Evolutionary conservation across 139 green algal species (phyloP).

Genomic region (Nannochloris sp.): DNA sequence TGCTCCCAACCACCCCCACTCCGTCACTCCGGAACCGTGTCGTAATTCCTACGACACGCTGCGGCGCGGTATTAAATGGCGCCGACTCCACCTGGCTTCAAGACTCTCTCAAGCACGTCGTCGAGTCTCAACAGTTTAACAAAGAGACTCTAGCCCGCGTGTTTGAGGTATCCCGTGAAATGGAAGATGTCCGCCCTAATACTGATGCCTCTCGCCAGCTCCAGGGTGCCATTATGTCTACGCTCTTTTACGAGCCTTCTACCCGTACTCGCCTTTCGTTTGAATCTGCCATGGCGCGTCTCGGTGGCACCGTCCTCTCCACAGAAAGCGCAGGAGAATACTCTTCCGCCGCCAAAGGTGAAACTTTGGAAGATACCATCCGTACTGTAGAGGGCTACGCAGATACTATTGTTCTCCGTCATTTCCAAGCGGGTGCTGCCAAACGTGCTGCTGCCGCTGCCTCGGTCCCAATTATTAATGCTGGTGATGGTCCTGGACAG

Average conservation of each 20-base stretch:
- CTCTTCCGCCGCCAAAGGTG: conserved; percentile 95
- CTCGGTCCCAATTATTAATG: conserved; percentile 89
- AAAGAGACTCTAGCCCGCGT: conserved; percentile 68
- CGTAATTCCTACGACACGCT: too few relatives aligned
- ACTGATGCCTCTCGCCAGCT: conserved; percentile 60
- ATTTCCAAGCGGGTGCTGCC: conserved; percentile 84
- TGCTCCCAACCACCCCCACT: too few relatives aligned
- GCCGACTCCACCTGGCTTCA: conserved; percentile 3
- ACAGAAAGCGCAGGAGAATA: conserved; percentile 96
- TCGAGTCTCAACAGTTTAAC: conserved; percentile 92
- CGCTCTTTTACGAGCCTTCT: conserved; percentile 99
- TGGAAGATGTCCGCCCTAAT: conserved; percentile 53
- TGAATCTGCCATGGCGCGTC: conserved; percentile 86
- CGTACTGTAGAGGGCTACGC: conserved; percentile 92
- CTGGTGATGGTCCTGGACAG: conserved; percentile 95
- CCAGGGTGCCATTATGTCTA: conserved; percentile 82
- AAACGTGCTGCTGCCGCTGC: conserved; percentile 69
- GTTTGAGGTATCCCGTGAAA: conserved; percentile 72
- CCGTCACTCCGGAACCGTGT: too few relatives aligned
- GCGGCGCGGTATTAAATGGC: neutral
- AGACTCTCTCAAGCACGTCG: conserved; percentile 52
- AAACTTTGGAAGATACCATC: conserved; percentile 98
- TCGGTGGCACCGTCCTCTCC: conserved; percentile 90
- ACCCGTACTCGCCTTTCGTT: conserved; percentile 96
- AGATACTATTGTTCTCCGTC: conserved; percentile 94